A percentile compares a stretch with the other conserved stretches of the same genome.
Conservation (phyloP, 176 grass and related monocot genomes). For the Canna indica region DNA sequence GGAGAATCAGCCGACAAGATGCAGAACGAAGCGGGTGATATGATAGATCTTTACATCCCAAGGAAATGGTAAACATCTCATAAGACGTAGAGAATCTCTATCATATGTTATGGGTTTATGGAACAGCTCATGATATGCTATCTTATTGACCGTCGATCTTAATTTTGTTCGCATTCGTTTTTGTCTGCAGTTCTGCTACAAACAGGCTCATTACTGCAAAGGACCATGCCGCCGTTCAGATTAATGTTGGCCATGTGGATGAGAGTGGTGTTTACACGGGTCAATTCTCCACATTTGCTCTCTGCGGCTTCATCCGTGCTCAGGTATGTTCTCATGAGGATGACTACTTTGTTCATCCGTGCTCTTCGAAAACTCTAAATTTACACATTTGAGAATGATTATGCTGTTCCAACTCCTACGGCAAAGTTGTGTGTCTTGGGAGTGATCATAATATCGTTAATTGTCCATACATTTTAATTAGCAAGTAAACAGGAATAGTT, state of each 20-base stretch:
- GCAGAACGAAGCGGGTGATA: constrained; percentile 5
- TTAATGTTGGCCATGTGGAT: constrained; percentile 8
- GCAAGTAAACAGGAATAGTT: too few species aligned
- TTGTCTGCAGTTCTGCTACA: constrained; percentile 12
- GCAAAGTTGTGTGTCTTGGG: too few species aligned
- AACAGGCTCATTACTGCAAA: constrained; percentile 14
- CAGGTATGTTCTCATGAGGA: background rate
- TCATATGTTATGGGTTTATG: background rate
- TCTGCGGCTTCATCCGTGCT: constrained; percentile 4
- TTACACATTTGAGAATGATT: too few species aligned
- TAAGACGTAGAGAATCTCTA: background rate
- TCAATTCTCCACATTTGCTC: constrained; percentile 10
- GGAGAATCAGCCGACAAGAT: background rate
- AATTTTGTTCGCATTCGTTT: too few species aligned
- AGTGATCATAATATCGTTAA: too few species aligned
- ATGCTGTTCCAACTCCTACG: too few species aligned
- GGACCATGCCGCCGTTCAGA: constrained; percentile 2
- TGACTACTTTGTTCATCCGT: too few species aligned
- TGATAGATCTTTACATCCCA: constrained; percentile 10
- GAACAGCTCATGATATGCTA: too few species aligned
- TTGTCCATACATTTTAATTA: too few species aligned
- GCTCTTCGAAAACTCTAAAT: too few species aligned
- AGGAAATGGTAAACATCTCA: constrained; percentile 8
- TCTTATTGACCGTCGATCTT: background rate
- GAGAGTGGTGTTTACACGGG: constrained; percentile 5